Base-by-base conservation (phyloP, 2,329 filamentous ascomycete genomes). In the Fusarium sambucinum region DNA sequence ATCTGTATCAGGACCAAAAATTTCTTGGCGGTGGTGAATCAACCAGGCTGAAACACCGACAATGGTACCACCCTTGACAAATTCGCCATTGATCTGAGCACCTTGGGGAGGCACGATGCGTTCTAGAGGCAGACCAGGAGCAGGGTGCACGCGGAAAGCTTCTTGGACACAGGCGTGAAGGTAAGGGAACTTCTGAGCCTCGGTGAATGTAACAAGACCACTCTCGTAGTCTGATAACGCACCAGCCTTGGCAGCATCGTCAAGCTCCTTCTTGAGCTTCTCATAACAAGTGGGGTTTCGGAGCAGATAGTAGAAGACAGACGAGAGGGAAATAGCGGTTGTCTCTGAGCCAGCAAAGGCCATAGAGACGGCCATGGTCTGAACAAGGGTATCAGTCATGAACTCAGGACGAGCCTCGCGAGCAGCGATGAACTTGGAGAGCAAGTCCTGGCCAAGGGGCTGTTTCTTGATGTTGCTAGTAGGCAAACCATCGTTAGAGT, bases 161-260 rank as follows among this genome's bases (percentile, higher is more conserved):
- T 96, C 92, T 74, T 94, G 92, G 72, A 95, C 85, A 56, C 89
- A 89, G 5, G 92, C 92, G 73, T 94, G 90, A 8, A 96, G 86
- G 76, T 94, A 96, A 0, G 88, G 87, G 3, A 96, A 83, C 55
- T 86, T 86, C 76, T 92, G 90, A 48, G 84, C 85, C 77, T 94
- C 89, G 35, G 86, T 75, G 87, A 90, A 93, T 3, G 88, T 90
- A 8, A 93, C 89, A 6, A 89, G 83, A 9, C 87, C 86, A 17
- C 86, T 84, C n/a, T 83, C 79, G 47, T 76, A 75, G 74, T 86
- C 85, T 25, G 77, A 77, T 66, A 87, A 87, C 9, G 70, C 75
- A 5, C 89, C 89, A 19, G 78, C 71, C 25, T 79, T 78, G 0
- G 86, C 85, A 0, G 87, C 87, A 0, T 80, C 80, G 72, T 93